Base-by-base conservation (phyloP, 148 eudicot genomes). In the Amaranthus cruentus region DNA sequence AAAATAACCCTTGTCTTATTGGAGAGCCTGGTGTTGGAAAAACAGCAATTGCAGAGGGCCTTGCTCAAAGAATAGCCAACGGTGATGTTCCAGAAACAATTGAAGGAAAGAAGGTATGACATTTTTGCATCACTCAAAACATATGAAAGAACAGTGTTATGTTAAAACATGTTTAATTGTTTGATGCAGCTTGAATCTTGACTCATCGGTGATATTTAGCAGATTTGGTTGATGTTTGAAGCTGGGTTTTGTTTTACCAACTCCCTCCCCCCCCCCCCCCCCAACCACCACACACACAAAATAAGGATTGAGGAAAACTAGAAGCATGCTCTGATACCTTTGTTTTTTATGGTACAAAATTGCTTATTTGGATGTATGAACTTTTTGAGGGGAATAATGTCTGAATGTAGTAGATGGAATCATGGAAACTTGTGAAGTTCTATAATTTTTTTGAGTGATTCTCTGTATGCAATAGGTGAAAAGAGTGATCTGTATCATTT, bases 21-120 rank as follows among this genome's bases (percentile, higher is more conserved):
- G 97, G 98, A 76, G 96, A 94, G 72, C 98, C 98, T 42, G 97
- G 98, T 78, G 97, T 94, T 66, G 98, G 97, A 52, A 93, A 93
- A 85, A 93, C 98, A 53, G 95, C 97, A 5, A 89, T 94, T 77
- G 98, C 97, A 6, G 97, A 93, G 81, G 98, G 98, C 59, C 95
- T 93, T 47, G 97, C 98, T 63, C 98, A 88, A 81, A 83, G 91
- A 76, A 94, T 94, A 70, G 92, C 93, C 9, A 85, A 12, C 47
- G 97, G 92, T 48, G 97, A 94, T 85, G 97, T 94, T 81, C 98
- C 97, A 55, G 98, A 93, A 84, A 91, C 97, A 46, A 83, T 94
- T 58, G 93, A 88, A 75, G 98, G 98, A 74, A 94, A 91, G 87
- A 88, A 87, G 89, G 98, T 91, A 80, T 7, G 28, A 7, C 12